Conservation (phyloP, 2,329 filamentous ascomycete species). For the Aspergillus latus region DNA sequence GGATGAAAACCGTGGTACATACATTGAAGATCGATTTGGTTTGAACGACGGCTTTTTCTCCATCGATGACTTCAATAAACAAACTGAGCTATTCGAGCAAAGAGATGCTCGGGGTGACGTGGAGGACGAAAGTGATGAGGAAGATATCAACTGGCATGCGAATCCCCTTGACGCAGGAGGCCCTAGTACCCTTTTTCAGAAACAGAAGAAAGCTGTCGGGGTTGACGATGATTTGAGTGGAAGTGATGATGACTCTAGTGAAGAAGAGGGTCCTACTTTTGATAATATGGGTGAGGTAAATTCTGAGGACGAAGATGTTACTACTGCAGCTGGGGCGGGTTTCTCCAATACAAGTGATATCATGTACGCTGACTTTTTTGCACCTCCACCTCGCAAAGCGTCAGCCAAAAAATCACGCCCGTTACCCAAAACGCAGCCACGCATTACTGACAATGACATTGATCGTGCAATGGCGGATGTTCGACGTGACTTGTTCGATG, state of each 20-base stretch:
- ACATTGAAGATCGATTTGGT: constrained; percentile 72
- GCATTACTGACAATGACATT: constrained; percentile 64
- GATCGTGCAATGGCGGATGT: constrained; percentile 83
- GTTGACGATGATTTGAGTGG: constrained; percentile 54
- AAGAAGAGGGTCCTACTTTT: constrained; percentile 78
- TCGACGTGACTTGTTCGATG: constrained; percentile 86
- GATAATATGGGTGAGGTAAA: constrained; percentile 72
- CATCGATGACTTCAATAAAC: constrained; percentile 94
- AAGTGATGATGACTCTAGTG: constrained; percentile 53
- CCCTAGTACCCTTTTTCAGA: constrained; percentile 12
- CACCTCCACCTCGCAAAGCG: constrained; percentile 73
- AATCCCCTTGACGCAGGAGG: constrained; percentile 62
- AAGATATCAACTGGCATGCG: constrained; percentile 81
- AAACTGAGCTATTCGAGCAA: constrained; percentile 84
- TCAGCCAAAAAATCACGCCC: constrained; percentile 55
- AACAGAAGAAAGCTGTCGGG: constrained; percentile 3
- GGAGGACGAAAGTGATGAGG: constrained; percentile 72
- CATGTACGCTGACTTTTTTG: constrained; percentile 92
- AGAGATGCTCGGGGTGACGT: constrained; percentile 76
- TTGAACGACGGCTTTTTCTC: constrained; percentile 98
- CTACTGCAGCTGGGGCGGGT: constrained; percentile 54
- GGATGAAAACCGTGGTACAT: constrained; percentile 49
- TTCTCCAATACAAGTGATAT: constrained; percentile 79
- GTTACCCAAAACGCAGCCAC: constrained; percentile 54
- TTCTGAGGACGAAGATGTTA: constrained; percentile 63